Percentiles rank a stretch among this genome's conserved stretches.
Conservation (phyloP, 306 rosid species). For the Macrotyloma uniflorum region DNA sequence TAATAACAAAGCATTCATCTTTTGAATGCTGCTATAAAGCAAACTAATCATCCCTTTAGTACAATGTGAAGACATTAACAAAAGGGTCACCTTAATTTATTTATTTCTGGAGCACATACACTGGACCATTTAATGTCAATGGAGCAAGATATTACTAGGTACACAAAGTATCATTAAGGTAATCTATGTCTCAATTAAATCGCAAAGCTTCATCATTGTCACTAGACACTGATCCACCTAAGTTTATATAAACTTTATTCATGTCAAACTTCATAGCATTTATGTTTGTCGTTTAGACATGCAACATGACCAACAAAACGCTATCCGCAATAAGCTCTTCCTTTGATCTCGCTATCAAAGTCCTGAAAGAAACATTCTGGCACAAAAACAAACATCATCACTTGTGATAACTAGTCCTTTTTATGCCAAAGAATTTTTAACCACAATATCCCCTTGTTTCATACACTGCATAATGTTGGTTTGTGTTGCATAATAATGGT, state of each 20-base stretch:
- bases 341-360: slow-evolving; percentile 26
- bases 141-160: neutral
- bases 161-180: neutral
- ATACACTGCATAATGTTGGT: neutral
- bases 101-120: neutral
- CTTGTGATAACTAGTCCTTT: slow-evolving; percentile 1
- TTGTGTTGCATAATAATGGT: neutral
- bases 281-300: neutral
- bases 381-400: slow-evolving; percentile 21
- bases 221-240: neutral
- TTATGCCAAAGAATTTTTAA: neutral
- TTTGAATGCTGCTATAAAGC: neutral
- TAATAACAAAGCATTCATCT: neutral
- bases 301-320: neutral
- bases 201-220: slow-evolving; percentile 17
- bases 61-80: neutral
- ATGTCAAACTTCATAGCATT: neutral
- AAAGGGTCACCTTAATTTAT: neutral
- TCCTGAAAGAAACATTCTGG: neutral
- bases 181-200: slow-evolving; percentile 13
- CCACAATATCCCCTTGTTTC: neutral
- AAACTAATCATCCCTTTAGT: neutral
- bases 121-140: neutral
- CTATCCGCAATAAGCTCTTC: slow-evolving; percentile 18
- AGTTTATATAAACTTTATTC: neutral